A percentile compares a stretch with the other conserved stretches of the same genome.
phyloP scores from a whole-genome alignment of 352 stramenopile species.

The Phytophthora megakarya region DNA sequence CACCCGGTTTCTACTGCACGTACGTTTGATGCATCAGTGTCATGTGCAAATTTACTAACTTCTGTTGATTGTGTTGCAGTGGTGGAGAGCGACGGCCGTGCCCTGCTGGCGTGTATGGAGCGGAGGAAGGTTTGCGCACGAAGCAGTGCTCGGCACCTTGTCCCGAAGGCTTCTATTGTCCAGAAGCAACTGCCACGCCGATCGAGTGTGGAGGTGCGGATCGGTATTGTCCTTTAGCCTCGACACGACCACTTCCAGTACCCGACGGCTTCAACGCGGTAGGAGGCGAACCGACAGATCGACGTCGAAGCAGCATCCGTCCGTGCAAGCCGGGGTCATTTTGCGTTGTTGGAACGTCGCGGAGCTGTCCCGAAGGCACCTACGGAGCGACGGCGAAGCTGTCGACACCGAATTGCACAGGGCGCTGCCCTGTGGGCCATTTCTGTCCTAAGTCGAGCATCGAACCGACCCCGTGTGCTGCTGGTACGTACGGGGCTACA shows the following conservation, averaged over 20 bases:
- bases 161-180: conserved; percentile 70
- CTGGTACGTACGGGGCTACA: conserved; percentile 59
- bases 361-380: conserved; percentile 52
- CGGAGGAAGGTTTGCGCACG: conserved; percentile 39
- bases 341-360: conserved; percentile 48
- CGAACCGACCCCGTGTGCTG: conserved; percentile 42
- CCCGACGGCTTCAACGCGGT: conserved; percentile 54
- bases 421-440: conserved; percentile 56
- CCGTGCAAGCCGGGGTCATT: conserved; percentile 63
- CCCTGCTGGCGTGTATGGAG: conserved; percentile 67
- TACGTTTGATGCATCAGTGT: conserved; percentile 24
- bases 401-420: conserved; percentile 39
- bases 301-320: conserved; percentile 30
- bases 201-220: conserved; percentile 49
- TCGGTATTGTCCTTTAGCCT: conserved; percentile 69
- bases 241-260: conserved; percentile 31
- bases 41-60: background rate
- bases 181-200: conserved; percentile 38
- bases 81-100: conserved; percentile 45
- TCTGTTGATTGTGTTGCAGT: conserved; percentile 24
- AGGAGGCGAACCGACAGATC: conserved; percentile 23
- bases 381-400: conserved; percentile 50
- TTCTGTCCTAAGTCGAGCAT: conserved; percentile 54
- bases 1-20: conserved; percentile 68
- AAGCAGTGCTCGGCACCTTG: conserved; percentile 59